Percentiles rank a stretch among this genome's conserved stretches.
These are phyloP conservation scores for Fusarium anguioides DNA, from an alignment of 2,329 filamentous ascomycete genomes.

Conservation along the genomic window DNA sequence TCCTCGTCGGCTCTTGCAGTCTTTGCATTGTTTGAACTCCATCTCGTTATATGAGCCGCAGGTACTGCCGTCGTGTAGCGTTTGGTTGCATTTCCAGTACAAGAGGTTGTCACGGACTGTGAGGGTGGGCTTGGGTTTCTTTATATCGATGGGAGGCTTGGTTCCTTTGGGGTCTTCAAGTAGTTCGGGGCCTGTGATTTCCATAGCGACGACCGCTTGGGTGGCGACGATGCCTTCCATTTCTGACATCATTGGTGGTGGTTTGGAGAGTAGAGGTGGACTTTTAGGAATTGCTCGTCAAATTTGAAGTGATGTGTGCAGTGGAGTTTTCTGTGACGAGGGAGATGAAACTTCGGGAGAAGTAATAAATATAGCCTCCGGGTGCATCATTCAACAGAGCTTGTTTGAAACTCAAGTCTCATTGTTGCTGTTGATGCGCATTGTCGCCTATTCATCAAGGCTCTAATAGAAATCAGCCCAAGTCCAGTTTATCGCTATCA, in stretches of 20 bases:
- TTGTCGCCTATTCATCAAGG: constrained; percentile 7
- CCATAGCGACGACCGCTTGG: constrained; percentile 8
- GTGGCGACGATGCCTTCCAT: constrained; percentile 19
- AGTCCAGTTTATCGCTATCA: constrained; percentile 8
- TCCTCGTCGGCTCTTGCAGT: constrained; percentile 28
- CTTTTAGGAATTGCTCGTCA: not conserved
- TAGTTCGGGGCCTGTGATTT: constrained; percentile 2
- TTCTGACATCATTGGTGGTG: not conserved
- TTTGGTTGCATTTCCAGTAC: constrained; percentile 31
- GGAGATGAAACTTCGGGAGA: not conserved
- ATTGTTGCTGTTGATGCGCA: constrained; percentile 8
- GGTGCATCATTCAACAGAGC: not conserved
- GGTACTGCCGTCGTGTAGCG: constrained; percentile 14
- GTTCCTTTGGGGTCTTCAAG: not conserved
- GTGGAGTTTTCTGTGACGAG: not conserved
- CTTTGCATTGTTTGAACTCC: constrained; percentile 19
- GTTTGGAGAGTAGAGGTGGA: not conserved
- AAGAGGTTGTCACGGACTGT: constrained; percentile 21
- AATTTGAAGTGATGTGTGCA: not conserved
- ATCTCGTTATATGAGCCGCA: constrained; percentile 23
- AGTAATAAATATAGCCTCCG: not conserved
- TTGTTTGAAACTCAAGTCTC: not conserved
- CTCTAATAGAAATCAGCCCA: constrained; percentile 2
- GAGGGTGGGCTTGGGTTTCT: constrained; percentile 12
- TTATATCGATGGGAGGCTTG: constrained; percentile 7